phyloP scores from a whole-genome alignment of 2,329 filamentous ascomycete species.

The Cercospora beticola region DNA sequence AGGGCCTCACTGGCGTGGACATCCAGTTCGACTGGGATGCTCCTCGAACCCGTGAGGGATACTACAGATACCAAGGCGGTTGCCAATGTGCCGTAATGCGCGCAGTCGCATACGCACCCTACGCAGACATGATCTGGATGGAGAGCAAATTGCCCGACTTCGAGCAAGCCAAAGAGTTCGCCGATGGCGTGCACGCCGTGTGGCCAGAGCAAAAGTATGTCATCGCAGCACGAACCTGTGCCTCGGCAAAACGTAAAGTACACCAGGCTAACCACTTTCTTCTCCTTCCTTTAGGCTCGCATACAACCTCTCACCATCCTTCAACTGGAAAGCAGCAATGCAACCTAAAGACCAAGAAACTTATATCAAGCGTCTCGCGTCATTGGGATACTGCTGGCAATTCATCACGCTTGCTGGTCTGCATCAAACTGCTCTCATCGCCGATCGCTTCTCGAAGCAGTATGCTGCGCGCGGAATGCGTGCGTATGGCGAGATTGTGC shows the following conservation, averaged over 20 bases:
- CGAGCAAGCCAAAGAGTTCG: conserved; percentile 88
- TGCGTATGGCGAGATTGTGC: conserved; percentile 93
- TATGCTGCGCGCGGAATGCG: conserved; percentile 77
- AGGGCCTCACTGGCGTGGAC: conserved; percentile 72
- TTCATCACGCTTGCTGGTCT: conserved; percentile 99
- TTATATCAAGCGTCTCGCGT: conserved; percentile 85
- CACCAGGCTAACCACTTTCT: conserved; percentile 17
- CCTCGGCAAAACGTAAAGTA: conserved; percentile 8
- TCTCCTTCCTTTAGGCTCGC: conserved; percentile 62
- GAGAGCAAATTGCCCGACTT: conserved; percentile 95
- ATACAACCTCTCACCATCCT: conserved; percentile 97
- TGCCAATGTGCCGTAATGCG: conserved; percentile 90
- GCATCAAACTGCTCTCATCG: conserved; percentile 92
- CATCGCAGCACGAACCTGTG: background rate
- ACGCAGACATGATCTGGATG: conserved; percentile 98
- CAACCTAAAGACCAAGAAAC: conserved; percentile 88
- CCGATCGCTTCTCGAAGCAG: conserved; percentile 80
- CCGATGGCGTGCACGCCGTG: conserved; percentile 85
- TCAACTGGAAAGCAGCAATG: conserved; percentile 99
- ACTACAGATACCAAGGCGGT: conserved; percentile 88
- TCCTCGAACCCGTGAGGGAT: conserved; percentile 90
- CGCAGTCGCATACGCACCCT: conserved; percentile 87
- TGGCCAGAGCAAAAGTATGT: conserved; percentile 94
- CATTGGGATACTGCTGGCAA: conserved; percentile 97
- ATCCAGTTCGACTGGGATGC: conserved; percentile 94